Percentiles rank a stretch among this genome's conserved stretches.
Evolutionary conservation across 768 basidiomycete species (phyloP).

Genomic region (Filobasidium wieringae): DNA sequence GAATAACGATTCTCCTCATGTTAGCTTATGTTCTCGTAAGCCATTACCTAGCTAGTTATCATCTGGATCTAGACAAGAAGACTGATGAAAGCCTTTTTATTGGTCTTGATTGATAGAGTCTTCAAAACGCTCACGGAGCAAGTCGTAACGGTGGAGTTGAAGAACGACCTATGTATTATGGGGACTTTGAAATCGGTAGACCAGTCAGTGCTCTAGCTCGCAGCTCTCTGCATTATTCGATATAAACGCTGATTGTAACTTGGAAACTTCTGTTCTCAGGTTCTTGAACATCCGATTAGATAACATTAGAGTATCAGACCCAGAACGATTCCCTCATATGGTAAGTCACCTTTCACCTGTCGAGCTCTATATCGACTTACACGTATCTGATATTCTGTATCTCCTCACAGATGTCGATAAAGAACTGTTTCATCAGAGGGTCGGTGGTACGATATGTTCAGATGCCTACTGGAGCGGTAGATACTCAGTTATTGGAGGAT

Average conservation of each 20-base stretch:
- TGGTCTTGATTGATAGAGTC: conserved; percentile 59
- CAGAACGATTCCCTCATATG: conserved; percentile 94
- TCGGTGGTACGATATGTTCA: conserved; percentile 97
- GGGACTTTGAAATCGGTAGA: conserved; percentile 94
- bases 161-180: conserved; percentile 95
- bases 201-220: conserved; percentile 63
- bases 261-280: conserved; percentile 13
- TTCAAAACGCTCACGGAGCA: conserved; percentile 99
- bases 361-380: not conserved
- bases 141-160: conserved; percentile 89
- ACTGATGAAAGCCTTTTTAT: not conserved
- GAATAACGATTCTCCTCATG: too few species aligned
- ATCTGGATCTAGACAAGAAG: not conserved
- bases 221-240: conserved; percentile 48
- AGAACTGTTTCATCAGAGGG: conserved; percentile 97
- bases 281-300: conserved; percentile 87
- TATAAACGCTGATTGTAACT: not conserved
- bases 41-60: not conserved
- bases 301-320: conserved; percentile 81
- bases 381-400: not conserved
- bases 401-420: conserved; percentile 74
- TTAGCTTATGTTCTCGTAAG: conserved; percentile 19
- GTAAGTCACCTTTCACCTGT: conserved; percentile 39
- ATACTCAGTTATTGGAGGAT: conserved; percentile 89
- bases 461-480: conserved; percentile 80